phyloP scores from a whole-genome alignment of 768 basidiomycete species.

The Pleurotus pulmonarius region DNA sequence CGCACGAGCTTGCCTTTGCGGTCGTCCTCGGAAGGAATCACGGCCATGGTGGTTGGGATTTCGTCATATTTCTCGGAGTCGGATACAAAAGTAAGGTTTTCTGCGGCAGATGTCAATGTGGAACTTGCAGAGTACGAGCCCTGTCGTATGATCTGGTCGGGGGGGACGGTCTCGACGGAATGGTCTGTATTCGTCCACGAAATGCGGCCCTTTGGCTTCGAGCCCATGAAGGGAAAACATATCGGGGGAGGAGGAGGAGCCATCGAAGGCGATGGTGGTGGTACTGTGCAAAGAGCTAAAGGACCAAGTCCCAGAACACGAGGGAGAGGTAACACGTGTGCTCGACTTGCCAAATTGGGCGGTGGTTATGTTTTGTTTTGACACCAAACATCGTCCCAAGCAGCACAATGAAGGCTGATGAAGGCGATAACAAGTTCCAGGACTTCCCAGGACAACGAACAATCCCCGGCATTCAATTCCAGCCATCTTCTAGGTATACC shows the following conservation, averaged over 20 bases:
- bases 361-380: background rate
- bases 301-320: slow-evolving; percentile 17
- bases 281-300: slow-evolving; percentile 11
- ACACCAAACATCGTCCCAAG: too few species aligned
- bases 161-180: slow-evolving; percentile 14
- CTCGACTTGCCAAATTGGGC: slow-evolving; percentile 15
- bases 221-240: slow-evolving; percentile 56
- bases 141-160: slow-evolving; percentile 32
- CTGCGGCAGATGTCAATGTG: slow-evolving; percentile 36
- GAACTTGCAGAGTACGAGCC: slow-evolving; percentile 42
- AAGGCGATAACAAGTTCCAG: too few species aligned
- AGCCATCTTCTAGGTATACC: background rate
- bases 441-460: too few species aligned
- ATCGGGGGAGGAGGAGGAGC: slow-evolving; percentile 53
- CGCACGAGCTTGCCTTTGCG: slow-evolving; percentile 38
- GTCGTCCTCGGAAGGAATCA: slow-evolving; percentile 23
- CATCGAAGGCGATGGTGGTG: slow-evolving; percentile 33
- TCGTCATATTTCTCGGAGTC: slow-evolving; percentile 63
- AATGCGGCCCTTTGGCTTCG: slow-evolving; percentile 43
- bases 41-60: slow-evolving; percentile 29
- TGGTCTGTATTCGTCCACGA: slow-evolving; percentile 35
- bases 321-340: slow-evolving; percentile 15
- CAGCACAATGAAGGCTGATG: too few species aligned
- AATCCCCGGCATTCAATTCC: background rate
- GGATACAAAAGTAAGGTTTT: slow-evolving; percentile 53